Conservation (phyloP, 306 rosid genomes). For the Citrullus mucosospermus region DNA sequence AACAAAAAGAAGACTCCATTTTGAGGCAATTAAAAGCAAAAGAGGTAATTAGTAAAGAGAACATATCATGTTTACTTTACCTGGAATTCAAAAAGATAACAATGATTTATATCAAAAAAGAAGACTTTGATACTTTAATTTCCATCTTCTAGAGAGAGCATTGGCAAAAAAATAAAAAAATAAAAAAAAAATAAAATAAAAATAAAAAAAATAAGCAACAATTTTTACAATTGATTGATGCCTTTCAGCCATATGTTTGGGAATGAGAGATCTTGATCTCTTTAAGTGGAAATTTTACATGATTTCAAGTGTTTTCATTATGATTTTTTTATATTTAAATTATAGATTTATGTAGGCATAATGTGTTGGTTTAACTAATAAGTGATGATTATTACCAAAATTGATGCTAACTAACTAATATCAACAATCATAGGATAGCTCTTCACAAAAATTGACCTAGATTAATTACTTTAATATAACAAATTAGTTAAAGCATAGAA, state of each 20-base stretch:
- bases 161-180: not conserved
- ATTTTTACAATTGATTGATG: not conserved
- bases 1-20: slow-evolving; percentile 1
- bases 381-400: too few relatives aligned
- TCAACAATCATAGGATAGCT: too few relatives aligned
- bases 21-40: not conserved
- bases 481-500: too few relatives aligned
- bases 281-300: not conserved
- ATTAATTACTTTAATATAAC: too few relatives aligned
- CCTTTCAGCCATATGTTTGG: not conserved
- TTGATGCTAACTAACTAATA: too few relatives aligned
- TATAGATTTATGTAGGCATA: too few relatives aligned
- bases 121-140: not conserved
- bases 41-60: not conserved
- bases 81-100: not conserved
- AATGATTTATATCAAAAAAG: not conserved
- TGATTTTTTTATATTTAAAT: not conserved
- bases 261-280: not conserved
- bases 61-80: slow-evolving; percentile 1
- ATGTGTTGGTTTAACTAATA: too few relatives aligned
- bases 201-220: not conserved
- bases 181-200: not conserved
- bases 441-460: too few relatives aligned
- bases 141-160: not conserved
- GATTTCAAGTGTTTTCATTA: not conserved